A percentile compares a stretch with the other conserved stretches of the same genome.
These are phyloP conservation scores for Chaetomium cochliodes DNA, from an alignment of 495 filamentous ascomycete genomes.

Conservation along the genomic window DNA sequence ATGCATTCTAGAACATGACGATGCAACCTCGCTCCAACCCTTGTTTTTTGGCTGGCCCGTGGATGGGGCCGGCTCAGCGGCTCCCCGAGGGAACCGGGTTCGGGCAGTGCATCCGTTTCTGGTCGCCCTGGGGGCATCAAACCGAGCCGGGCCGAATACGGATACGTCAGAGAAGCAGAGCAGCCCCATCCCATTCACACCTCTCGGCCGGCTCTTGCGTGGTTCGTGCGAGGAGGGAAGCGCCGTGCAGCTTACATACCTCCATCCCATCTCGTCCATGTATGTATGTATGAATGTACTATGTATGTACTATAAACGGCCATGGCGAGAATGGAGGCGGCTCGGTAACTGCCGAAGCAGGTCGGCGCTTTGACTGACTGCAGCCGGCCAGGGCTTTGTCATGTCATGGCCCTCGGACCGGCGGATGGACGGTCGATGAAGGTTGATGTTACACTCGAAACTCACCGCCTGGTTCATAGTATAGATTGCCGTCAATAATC, in stretches of 20 bases:
- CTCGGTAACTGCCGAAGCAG: not conserved
- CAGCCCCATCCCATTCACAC: too few relatives aligned
- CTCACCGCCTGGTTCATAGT: not conserved
- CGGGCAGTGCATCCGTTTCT: constrained; percentile 6
- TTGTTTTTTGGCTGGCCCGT: not conserved
- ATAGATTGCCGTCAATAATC: not conserved
- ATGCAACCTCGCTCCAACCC: constrained; percentile 10
- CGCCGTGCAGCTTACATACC: not conserved
- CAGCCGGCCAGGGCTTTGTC: not conserved
- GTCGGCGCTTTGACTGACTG: not conserved
- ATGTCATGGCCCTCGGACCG: not conserved
- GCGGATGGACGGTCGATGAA: not conserved
- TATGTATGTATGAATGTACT: too few relatives aligned
- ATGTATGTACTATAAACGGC: too few relatives aligned
- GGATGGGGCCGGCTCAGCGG: not conserved
- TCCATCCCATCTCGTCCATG: too few relatives aligned
- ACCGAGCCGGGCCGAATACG: constrained; percentile 20
- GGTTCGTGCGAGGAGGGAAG: not conserved
- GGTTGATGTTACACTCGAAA: not conserved
- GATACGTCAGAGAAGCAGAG: not conserved
- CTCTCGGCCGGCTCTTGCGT: too few relatives aligned
- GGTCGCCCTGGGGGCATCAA: not conserved
- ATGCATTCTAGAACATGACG: constrained; percentile 4
- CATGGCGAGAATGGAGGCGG: too few relatives aligned
- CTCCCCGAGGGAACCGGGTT: constrained; percentile 2